A percentile compares a stretch with the other conserved stretches of the same genome.
Conservation (phyloP, 2,329 filamentous ascomycete species). For the Hyphodiscus sp. region DNA sequence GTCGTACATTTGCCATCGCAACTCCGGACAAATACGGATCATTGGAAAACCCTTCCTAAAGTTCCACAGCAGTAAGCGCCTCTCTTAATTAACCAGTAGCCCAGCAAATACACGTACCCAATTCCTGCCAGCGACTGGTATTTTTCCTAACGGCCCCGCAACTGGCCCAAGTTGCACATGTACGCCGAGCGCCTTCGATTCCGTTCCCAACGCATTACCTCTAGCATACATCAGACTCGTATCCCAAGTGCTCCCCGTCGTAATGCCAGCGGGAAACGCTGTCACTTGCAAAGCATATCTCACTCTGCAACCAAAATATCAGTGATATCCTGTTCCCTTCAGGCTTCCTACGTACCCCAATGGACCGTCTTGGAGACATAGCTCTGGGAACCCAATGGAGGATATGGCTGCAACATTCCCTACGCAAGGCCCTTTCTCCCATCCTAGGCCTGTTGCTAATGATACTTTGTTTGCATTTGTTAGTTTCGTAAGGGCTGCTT, state of each 20-base stretch:
- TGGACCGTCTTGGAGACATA: constrained; percentile 78
- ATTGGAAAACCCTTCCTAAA: constrained; percentile 78
- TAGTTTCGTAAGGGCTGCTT: constrained; percentile 60
- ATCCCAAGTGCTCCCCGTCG: constrained; percentile 76
- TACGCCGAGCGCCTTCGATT: constrained; percentile 63
- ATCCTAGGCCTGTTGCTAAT: constrained; percentile 71
- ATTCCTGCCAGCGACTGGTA: constrained; percentile 37
- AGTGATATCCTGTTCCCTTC: not conserved
- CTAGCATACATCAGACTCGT: constrained; percentile 64
- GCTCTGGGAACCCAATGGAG: constrained; percentile 59
- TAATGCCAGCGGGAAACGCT: constrained; percentile 74
- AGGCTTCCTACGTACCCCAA: constrained; percentile 42
- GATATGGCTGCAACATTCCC: constrained; percentile 52
- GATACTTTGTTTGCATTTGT: constrained; percentile 71
- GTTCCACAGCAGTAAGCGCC: constrained; percentile 39
- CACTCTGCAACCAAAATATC: constrained; percentile 33
- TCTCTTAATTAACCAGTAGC: constrained; percentile 52
- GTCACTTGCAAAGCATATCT: constrained; percentile 65
- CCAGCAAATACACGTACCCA: constrained; percentile 32
- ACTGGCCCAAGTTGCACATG: constrained; percentile 71
- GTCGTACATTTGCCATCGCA: constrained; percentile 43
- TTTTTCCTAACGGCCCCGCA: constrained; percentile 68
- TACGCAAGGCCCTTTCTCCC: constrained; percentile 64
- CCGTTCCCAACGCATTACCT: constrained; percentile 62
- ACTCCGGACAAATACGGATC: constrained; percentile 70